Percentiles rank a stretch among this genome's conserved stretches.
Evolutionary conservation across 1,139 yeast species (phyloP).

Genomic region (Trichomonascaceae sp.): DNA sequence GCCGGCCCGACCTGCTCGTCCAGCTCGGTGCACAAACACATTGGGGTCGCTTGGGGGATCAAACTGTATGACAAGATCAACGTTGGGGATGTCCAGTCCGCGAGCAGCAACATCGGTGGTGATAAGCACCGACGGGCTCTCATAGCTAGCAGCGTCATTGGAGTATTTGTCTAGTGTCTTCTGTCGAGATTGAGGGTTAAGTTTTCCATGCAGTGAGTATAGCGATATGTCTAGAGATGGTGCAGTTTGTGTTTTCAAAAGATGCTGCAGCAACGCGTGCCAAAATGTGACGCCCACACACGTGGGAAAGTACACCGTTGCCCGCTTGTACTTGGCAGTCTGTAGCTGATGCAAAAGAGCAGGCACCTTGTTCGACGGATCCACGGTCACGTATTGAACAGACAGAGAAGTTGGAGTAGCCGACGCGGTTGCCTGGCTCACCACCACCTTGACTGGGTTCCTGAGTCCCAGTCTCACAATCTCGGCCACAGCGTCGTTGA

Average conservation of each 20-base stretch:
- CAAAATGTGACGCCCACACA: conserved; percentile 71
- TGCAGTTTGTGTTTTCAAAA: too few species aligned
- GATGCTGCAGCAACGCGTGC: conserved; percentile 39
- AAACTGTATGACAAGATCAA: conserved; percentile 72
- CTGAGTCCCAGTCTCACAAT: conserved; percentile 48
- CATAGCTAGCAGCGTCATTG: conserved; percentile 16
- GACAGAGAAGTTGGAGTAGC: conserved; percentile 50
- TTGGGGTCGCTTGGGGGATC: conserved; percentile 92
- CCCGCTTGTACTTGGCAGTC: conserved; percentile 49
- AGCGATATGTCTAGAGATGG: conserved; percentile 28
- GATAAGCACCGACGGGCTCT: conserved; percentile 44
- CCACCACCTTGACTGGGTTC: conserved; percentile 77
- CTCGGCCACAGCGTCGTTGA: conserved; percentile 52
- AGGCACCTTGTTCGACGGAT: conserved; percentile 48
- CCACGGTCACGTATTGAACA: conserved; percentile 45
- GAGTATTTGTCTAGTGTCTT: conserved; percentile 55
- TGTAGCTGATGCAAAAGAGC: conserved; percentile 41
- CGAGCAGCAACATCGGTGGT: conserved; percentile 57
- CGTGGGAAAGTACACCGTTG: conserved; percentile 86
- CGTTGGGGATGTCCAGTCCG: conserved; percentile 88
- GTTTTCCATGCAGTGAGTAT: conserved; percentile 75
- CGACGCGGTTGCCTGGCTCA: conserved; percentile 23
- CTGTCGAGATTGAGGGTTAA: conserved; percentile 59
- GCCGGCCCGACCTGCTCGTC: conserved; percentile 88
- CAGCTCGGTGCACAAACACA: conserved; percentile 78